Conservation (phyloP, 768 basidiomycete genomes). For the Pluteus cervinus region DNA sequence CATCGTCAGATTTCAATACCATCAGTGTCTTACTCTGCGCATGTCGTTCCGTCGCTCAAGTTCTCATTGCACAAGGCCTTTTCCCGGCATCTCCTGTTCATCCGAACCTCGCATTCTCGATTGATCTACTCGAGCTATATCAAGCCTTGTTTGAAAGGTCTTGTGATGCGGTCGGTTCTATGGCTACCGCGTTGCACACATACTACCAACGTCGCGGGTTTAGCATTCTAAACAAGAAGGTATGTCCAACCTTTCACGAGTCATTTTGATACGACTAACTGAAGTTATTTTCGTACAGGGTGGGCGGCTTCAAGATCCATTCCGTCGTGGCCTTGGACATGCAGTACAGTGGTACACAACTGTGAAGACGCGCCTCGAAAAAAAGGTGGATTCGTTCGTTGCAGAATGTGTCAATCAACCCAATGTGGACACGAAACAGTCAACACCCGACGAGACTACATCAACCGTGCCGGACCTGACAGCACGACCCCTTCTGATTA, state of each 20-base stretch:
- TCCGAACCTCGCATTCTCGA: slow-evolving; percentile 2
- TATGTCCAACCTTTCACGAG: slow-evolving; percentile 1
- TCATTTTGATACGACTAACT: not conserved
- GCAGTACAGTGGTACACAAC: slow-evolving; percentile 11
- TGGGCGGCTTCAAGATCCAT: slow-evolving; percentile 19
- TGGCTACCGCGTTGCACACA: slow-evolving; percentile 14
- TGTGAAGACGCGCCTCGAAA: slow-evolving; percentile 10
- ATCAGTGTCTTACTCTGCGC: slow-evolving; percentile 10
- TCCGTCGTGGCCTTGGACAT: slow-evolving; percentile 15
- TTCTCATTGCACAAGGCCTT: slow-evolving; percentile 20
- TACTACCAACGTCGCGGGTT: slow-evolving; percentile 20
- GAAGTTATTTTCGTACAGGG: slow-evolving; percentile 19
- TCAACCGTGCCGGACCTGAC: too few species aligned
- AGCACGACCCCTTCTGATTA: too few species aligned
- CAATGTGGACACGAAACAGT: too few species aligned
- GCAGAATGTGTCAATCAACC: not conserved
- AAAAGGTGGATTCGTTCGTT: slow-evolving; percentile 5
- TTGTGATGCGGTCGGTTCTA: slow-evolving; percentile 23
- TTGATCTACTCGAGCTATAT: slow-evolving; percentile 20
- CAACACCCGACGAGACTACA: too few species aligned
- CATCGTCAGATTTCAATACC: too few species aligned
- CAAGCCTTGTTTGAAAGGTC: slow-evolving; percentile 23
- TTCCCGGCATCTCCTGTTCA: slow-evolving; percentile 21
- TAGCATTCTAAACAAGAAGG: slow-evolving; percentile 5
- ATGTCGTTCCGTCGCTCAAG: slow-evolving; percentile 14